Percentiles rank a stretch among this genome's conserved stretches.
Evolutionary conservation across 495 filamentous ascomycete genomes (phyloP).

Genomic region (Neurospora pannonica): DNA sequence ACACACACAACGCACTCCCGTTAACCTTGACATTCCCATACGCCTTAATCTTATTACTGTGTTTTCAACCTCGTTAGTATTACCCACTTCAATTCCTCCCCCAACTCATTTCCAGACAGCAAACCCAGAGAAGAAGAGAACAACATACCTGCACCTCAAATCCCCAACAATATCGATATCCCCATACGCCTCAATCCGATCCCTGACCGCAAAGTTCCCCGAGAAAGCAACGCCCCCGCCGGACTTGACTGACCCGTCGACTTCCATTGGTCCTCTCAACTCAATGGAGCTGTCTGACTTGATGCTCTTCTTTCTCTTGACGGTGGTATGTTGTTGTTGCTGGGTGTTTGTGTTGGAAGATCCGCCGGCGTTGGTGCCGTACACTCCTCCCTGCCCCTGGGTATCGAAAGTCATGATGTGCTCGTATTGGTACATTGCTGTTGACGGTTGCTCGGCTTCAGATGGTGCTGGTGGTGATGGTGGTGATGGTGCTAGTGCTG

Average conservation of each 20-base stretch:
- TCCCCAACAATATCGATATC: conserved; percentile 23
- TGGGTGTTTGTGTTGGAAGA: background rate
- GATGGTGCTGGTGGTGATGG: background rate
- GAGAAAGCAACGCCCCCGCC: conserved; percentile 20
- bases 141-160: conserved; percentile 18
- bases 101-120: background rate
- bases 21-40: conserved; percentile 25
- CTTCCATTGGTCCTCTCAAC: conserved; percentile 27
- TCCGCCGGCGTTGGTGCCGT: background rate
- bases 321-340: background rate
- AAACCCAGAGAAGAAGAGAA: background rate
- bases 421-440: conserved; percentile 24
- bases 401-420: conserved; percentile 26
- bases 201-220: conserved; percentile 25
- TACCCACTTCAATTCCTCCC: background rate
- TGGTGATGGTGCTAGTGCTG: background rate
- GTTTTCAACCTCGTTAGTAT: background rate
- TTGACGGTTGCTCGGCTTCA: background rate
- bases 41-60: conserved; percentile 24
- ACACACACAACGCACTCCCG: conserved; percentile 14
- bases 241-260: conserved; percentile 31
- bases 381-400: conserved; percentile 4
- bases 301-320: conserved; percentile 24
- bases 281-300: conserved; percentile 20
- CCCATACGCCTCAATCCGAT: conserved; percentile 32